Evolutionary conservation across 305 asterid species (phyloP), one percentile per base, ranked within the genome.

Genomic region (Withania somnifera): DNA sequence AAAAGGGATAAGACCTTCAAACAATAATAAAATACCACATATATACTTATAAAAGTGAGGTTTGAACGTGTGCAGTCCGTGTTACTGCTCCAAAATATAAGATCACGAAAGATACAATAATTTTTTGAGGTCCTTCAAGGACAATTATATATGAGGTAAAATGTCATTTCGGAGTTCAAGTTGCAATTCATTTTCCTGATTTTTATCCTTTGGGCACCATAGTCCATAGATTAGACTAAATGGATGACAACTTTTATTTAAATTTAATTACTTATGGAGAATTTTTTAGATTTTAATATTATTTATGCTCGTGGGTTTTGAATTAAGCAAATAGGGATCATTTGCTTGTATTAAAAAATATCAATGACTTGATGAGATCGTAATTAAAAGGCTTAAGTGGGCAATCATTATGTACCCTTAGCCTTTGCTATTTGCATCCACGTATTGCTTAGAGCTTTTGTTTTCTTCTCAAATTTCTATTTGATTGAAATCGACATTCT

Each of bases 351-450:
- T 17, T 42, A 28, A 17, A 45, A 26, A 45, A 22, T 71, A 42
- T 71, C 14, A 71, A 24, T 71, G 24, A 45, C 58, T 71, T 47
- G 79, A 47, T 15, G 40, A 45, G 14, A 73, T 45, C 6, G 20
- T 30, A 0, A 42, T n/a, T n/a, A 73, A 69, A 22, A 22, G 20
- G 79, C 3, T 24, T 79, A 82, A 82, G 89, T 86, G 82, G 90
- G 60, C 17, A 73, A 73, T 47, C 15, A 73, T 73, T 47, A 73
- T 24, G 79, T 0, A 15, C 40, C 60, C 79, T 47, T 73, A 15
- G 79, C 26, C 24, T 24, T 73, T 87, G 82, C 87, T 63, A 85
- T 85, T 86, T 84, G 87, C 90, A 84, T 64, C 50, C 32, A 28
- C 77, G 87, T 47, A 88, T 87, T 85, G 81, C 86, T 11, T 87